Base-by-base conservation (phyloP, 2,329 filamentous ascomycete genomes). In the Aspergillus carbonarius region DNA sequence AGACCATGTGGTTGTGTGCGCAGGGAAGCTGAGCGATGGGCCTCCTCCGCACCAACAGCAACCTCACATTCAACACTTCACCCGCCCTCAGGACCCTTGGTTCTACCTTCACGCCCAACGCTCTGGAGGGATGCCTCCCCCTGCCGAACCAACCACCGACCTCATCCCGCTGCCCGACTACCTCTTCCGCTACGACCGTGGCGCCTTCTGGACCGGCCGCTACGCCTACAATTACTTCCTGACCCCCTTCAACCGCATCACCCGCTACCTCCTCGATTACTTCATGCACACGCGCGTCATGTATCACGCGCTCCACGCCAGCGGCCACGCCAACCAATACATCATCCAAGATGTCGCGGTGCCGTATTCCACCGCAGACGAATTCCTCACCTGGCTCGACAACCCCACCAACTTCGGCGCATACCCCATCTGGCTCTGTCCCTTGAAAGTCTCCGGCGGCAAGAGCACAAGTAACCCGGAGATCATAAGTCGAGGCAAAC, bases 91-190 rank as follows among this genome's bases (percentile, higher is more conserved):
- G 4, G 89, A 92, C 63, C 85, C 87, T 0, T 92, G 89, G 90
- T 91, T 90, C 68, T 92, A 91, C 60, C 76, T 91, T 2, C 88
- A 89, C 63, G 88, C 83, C 1, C 62, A 62, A 34, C 37, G 55
- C 8, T 35, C 34, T 15, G 51, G 47, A 2, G 37, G 15, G 20
- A 15, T 18, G 12, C 9, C 34, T 23, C 27, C 50, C 18, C 27
- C 35, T 3, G 7, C 50, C 25, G 4, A n/a, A 12, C 35, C 50
- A 40, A 17, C 50, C 2, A 34, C 37, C 23, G 23, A 70, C 30
- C 67, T 65, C 23, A 69, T 76, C 54, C 74, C 74, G 4, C 60
- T 76, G 2, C 63, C 63, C 8, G 72, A 74, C 61, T 77, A 76
- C 49, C 65, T 76, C 18, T 77, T 77, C 65, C 74, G 76, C 5